phyloP scores from a whole-genome alignment of 2,329 filamentous ascomycete species.

The Ophiostoma himal-ulmi region DNA sequence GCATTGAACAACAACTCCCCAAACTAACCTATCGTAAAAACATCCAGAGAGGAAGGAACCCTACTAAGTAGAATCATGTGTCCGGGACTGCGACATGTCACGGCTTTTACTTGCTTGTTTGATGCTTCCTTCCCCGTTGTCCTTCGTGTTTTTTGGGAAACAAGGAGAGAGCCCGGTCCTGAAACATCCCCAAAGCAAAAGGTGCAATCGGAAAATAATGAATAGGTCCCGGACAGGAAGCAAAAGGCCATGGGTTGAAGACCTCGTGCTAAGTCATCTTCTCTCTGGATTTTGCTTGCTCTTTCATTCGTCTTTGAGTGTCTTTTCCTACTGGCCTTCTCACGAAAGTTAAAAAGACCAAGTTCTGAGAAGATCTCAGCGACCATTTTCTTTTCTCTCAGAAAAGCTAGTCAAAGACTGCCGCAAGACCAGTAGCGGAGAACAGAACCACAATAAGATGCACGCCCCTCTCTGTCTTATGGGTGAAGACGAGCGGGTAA shows the following conservation, averaged over 20 bases:
- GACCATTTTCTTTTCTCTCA: not conserved
- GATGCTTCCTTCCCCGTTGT: not conserved
- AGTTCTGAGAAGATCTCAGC: not conserved
- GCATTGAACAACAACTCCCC: too few relatives aligned
- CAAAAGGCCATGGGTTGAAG: not conserved
- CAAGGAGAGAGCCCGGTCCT: not conserved
- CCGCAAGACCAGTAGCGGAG: not conserved
- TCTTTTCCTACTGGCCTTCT: not conserved
- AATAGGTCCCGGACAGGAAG: not conserved
- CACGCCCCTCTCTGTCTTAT: not conserved
- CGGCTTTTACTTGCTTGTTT: not conserved
- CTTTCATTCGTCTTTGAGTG: not conserved
- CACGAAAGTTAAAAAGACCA: not conserved
- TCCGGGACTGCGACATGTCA: not conserved
- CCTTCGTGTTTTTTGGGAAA: not conserved
- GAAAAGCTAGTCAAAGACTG: not conserved
- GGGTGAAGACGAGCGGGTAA: not conserved
- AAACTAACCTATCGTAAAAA: too few relatives aligned
- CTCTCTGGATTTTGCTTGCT: not conserved
- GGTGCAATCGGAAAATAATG: not conserved
- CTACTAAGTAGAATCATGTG: not conserved
- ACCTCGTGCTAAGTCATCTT: not conserved
- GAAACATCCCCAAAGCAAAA: not conserved
- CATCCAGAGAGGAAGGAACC: not conserved
- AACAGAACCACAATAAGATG: not conserved